A percentile compares a stretch with the other conserved stretches of the same genome.
Conservation (phyloP, 1,284 basidiomycete genomes). For the Athelia psychrophila region DNA sequence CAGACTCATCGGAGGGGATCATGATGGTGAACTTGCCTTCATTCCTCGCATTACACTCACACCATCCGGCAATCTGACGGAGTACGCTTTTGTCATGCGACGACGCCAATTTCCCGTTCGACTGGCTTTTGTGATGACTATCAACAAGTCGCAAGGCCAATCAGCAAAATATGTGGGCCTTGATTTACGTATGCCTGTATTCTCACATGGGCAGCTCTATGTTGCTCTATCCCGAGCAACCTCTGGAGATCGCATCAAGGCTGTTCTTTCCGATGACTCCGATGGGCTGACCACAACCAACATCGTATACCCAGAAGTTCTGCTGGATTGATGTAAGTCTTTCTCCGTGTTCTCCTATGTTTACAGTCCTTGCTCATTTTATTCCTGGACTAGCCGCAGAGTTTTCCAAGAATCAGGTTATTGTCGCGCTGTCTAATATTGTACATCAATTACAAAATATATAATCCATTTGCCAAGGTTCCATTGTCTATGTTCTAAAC, state of each 20-base stretch:
- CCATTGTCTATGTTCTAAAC: no score
- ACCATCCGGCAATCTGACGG: slow-evolving; percentile 12
- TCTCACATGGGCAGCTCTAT: slow-evolving; percentile 42
- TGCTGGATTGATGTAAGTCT: slow-evolving; percentile 19
- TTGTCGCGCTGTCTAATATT: no score
- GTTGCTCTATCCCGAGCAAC: slow-evolving; percentile 36
- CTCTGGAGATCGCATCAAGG: slow-evolving; percentile 19
- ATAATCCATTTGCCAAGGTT: no score
- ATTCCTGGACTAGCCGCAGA: no score
- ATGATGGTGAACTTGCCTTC: no score
- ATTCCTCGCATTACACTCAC: no score
- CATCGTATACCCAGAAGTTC: slow-evolving; percentile 27
- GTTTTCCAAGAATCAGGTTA: no score
- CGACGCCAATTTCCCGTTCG: slow-evolving; percentile 35
- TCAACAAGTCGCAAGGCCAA: slow-evolving; percentile 45
- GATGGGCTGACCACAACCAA: slow-evolving; percentile 15
- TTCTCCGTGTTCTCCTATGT: slow-evolving; percentile 10
- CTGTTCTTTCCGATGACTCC: slow-evolving; percentile 21
- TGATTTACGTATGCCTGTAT: slow-evolving; percentile 32
- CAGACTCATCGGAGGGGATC: no score
- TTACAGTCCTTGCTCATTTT: no score
- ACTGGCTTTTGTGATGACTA: slow-evolving; percentile 38
- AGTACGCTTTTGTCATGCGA: slow-evolving; percentile 20
- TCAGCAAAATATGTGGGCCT: slow-evolving; percentile 28
- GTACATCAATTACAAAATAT: no score